phyloP scores from a whole-genome alignment of 2,329 filamentous ascomycete genomes.

The Mycocentrospora acerina region DNA sequence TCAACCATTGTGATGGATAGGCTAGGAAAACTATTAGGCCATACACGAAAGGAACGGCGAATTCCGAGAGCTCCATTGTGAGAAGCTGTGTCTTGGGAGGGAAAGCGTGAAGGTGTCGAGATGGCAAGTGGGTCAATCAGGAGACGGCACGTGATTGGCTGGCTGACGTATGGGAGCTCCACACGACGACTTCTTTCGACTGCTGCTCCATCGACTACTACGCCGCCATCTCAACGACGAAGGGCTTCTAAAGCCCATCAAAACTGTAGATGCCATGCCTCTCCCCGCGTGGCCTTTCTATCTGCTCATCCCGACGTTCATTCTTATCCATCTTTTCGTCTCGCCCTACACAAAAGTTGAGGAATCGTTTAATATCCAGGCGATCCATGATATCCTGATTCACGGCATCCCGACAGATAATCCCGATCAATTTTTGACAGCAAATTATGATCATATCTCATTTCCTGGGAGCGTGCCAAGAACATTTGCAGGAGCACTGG shows the following conservation, averaged over 20 bases:
- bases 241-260: background rate
- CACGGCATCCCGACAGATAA: constrained; percentile 71
- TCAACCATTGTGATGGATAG: constrained; percentile 72
- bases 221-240: background rate
- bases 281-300: constrained; percentile 27
- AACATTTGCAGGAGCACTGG: constrained; percentile 80
- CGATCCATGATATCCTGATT: constrained; percentile 81
- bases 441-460: constrained; percentile 81
- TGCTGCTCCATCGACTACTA: background rate
- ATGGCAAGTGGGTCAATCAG: constrained; percentile 11
- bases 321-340: constrained; percentile 66
- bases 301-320: constrained; percentile 31
- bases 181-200: constrained; percentile 1
- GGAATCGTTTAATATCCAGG: constrained; percentile 97
- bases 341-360: constrained; percentile 97
- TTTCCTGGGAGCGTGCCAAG: constrained; percentile 92
- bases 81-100: constrained; percentile 3
- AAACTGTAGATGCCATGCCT: constrained; percentile 19
- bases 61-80: constrained; percentile 33
- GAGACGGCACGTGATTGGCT: constrained; percentile 27
- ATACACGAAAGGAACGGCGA: constrained; percentile 71
- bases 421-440: constrained; percentile 55
- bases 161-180: constrained; percentile 1
- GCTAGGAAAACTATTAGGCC: constrained; percentile 68
- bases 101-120: constrained; percentile 1